Conservation (phyloP, 192 early-diverging fungal species). For the Lunasporangiospora selenospora region DNA sequence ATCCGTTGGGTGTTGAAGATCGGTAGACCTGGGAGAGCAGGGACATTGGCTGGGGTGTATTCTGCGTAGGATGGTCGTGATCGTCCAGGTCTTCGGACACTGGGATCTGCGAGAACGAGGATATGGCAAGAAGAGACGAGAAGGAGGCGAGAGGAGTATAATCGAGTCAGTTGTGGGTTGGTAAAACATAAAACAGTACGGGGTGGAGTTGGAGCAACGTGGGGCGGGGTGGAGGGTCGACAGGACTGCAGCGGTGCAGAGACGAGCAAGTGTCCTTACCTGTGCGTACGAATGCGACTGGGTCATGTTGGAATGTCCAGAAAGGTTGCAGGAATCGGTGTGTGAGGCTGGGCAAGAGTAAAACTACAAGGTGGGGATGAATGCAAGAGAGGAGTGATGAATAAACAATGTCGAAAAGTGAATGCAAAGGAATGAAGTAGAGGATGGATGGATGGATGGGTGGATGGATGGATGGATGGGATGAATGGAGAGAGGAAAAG, state of each 20-base stretch:
- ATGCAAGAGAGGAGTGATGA: no score
- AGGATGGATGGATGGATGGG: no score
- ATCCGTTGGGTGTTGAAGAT: constrained; percentile 10
- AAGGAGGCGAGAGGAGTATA: background rate
- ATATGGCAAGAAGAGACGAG: background rate
- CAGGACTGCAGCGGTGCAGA: background rate
- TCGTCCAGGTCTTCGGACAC: constrained; percentile 13
- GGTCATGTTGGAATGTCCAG: constrained; percentile 17
- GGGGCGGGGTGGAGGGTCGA: background rate
- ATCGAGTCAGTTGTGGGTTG: background rate
- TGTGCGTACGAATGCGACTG: constrained; percentile 15
- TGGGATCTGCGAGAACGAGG: constrained; percentile 10
- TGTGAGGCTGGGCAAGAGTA: no score
- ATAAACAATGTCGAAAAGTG: no score
- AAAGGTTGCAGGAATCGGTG: no score
- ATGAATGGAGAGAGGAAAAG: no score
- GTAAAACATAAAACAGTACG: background rate
- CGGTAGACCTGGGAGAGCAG: constrained; percentile 4
- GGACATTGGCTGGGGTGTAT: background rate
- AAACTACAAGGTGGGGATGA: no score
- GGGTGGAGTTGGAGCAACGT: background rate
- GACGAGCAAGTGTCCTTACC: constrained; percentile 13
- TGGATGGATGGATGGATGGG: no score
- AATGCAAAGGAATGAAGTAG: no score
- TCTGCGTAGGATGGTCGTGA: background rate